These are phyloP conservation scores for Pythium aristosporum DNA, from an alignment of 352 stramenopile genomes.

Conservation along the genomic window DNA sequence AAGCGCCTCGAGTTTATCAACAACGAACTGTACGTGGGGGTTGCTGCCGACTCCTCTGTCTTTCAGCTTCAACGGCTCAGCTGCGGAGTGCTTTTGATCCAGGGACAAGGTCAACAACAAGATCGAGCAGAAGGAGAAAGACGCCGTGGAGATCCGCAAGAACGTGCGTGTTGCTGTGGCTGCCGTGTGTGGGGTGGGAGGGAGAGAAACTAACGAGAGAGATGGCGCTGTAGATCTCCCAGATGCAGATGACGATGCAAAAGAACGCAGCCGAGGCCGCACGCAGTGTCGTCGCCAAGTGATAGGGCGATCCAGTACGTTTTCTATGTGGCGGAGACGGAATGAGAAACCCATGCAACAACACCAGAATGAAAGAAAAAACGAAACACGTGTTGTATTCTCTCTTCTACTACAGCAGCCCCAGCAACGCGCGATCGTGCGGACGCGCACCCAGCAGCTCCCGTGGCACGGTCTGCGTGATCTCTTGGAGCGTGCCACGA, in stretches of 20 bases:
- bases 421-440: slow-evolving; percentile 19
- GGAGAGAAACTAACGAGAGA: background rate
- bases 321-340: background rate
- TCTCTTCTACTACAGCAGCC: slow-evolving; percentile 16
- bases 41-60: no score
- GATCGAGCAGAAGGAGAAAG: slow-evolving; percentile 90
- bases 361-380: no score
- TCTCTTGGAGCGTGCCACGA: slow-evolving; percentile 69
- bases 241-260: slow-evolving; percentile 89
- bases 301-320: slow-evolving; percentile 18
- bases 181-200: background rate
- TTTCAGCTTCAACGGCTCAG: background rate
- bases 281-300: slow-evolving; percentile 49
- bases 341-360: background rate
- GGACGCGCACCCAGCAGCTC: slow-evolving; percentile 60
- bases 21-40: slow-evolving; percentile 79
- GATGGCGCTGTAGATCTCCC: slow-evolving; percentile 66
- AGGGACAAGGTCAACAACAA: slow-evolving; percentile 87
- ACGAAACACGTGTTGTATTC: background rate
- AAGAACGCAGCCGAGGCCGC: slow-evolving; percentile 80
- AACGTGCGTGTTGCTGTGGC: slow-evolving; percentile 44
- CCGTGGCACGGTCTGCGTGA: slow-evolving; percentile 44
- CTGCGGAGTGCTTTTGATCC: background rate
- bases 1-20: slow-evolving; percentile 97
- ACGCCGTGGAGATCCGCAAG: slow-evolving; percentile 85